Base-by-base conservation (phyloP, 2,329 filamentous ascomycete species). In the Arthrinium puccinioides region DNA sequence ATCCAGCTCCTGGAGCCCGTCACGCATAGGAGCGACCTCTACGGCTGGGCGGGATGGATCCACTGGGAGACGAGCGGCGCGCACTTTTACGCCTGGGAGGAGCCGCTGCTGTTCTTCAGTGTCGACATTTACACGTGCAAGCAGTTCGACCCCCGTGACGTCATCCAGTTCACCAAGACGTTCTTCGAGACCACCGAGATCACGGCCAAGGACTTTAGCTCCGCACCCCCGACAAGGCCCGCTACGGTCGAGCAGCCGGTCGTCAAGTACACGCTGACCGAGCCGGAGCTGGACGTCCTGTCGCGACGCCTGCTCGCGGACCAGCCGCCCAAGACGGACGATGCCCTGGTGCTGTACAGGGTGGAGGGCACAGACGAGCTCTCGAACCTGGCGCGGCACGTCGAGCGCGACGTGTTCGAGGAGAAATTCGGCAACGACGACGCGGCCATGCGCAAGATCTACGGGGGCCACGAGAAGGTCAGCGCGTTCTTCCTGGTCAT, bases 351-450 rank as follows among this genome's bases (percentile, higher is more conserved):
- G 5, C 9, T 39, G 10, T 44, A 44, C 27, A 21, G 34, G 19
- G 14, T 44, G 3, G 39, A 42, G 11, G 39, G 42, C 5, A 36
- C 14, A 13, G 36, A 30, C n/a, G 39, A 39, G 14, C 15, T 37
- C 10, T 39, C 39, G 4, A 44, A 44, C 16, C 21, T 44, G 13
- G 42, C 31, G n/a, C 36, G 42, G 10, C 42, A 44, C 21, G 15
- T 44, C n/a, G 42, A 44, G 30, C 39, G 42, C 19, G 28, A 31
- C 18, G 42, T 44, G 3, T 44, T 44, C 26, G 36, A 42, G 29
- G 37, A 42, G 25, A 16, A 30, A 11, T 44, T 44, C 27, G 38
- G 32, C 21, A 36, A 37, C 21, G 37, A 35, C 21, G 42, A 42
- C 15, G 42, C 36, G n/a, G 21, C 27, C 13, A 44, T 44, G 42